Evolutionary conservation across 116 monocot genomes (phyloP), one percentile per base, ranked within the genome.

Genomic region (Thalassia testudinum): DNA sequence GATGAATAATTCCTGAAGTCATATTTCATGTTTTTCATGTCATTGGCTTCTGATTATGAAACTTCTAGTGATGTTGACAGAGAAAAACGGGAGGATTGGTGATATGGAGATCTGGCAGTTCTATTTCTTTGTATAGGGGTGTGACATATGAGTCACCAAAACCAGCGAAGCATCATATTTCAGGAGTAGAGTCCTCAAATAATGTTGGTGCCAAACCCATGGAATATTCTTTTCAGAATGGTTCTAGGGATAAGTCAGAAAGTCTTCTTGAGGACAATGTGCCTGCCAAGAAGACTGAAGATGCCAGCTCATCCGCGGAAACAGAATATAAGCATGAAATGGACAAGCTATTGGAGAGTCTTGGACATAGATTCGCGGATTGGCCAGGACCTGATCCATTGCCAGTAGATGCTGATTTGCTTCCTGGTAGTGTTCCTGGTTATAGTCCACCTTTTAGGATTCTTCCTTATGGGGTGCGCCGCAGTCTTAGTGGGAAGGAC

Each of bases 41-140:
- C 10, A 30, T 45, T 20, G 19, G 4, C 45, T 45, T 45, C 45
- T 45, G 3, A 45, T 45, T 6, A 15, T 45, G 15, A 45, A 45
- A 15, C 15, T 4, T 45, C 10, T 45, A 45, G 21, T 43, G 43
- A 20, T 59, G 23, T 17, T 29, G 13, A 26, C 66, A 93, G 93
- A 87, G 87, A 60, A 93, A 81, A 84, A 87, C 93, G 45, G 93
- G 93, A 69, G 93, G 93, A 20, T 53, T 93, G 75, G 87, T 87
- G 56, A 81, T 93, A 68, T 93, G 93, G 93, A 72, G 93, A 54
- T 93, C 93, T 22, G 93, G 93, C 15, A 84, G 78, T 66, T 87
- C 93, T 25, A 60, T 93, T 65, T 87, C 82, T 43, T 72, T 93
- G 22, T 93, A 93, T 43, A 64, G 93, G 51, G 87, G 93, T 25